Conservation (phyloP, 2,329 filamentous ascomycete species). For the Xylariaceae sp. region DNA sequence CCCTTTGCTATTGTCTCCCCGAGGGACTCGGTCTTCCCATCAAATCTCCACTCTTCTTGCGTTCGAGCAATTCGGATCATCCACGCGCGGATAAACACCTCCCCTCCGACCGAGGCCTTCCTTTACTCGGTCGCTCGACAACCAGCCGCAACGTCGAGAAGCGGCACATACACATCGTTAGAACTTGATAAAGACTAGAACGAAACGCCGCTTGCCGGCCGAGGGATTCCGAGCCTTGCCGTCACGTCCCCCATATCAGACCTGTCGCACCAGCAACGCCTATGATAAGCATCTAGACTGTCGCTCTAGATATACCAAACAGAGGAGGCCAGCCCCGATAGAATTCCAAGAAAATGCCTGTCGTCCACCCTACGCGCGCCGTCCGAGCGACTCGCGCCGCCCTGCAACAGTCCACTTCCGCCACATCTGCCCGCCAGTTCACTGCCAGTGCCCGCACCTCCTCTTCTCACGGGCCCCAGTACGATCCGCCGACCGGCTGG, state of each 20-base stretch:
- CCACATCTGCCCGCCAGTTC: conserved; percentile 38
- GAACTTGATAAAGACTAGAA: neutral
- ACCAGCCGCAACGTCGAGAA: too few relatives aligned
- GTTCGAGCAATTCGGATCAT: neutral
- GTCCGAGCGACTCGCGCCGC: conserved; percentile 31
- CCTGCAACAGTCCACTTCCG: conserved; percentile 19
- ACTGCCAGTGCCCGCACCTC: conserved; percentile 42
- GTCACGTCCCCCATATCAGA: neutral
- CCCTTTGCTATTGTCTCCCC: neutral
- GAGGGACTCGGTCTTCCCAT: neutral
- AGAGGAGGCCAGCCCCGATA: neutral
- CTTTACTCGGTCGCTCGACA: neutral
- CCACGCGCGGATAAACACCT: neutral
- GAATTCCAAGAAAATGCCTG: conserved; percentile 26
- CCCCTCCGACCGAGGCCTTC: neutral
- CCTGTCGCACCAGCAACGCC: neutral
- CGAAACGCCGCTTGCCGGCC: neutral
- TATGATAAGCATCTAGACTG: neutral
- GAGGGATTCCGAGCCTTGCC: neutral
- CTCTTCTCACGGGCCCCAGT: conserved; percentile 66
- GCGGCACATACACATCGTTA: too few relatives aligned
- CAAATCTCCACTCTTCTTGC: neutral
- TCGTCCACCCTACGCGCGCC: conserved; percentile 30
- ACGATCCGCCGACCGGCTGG: conserved; percentile 87
- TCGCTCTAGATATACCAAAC: neutral